phyloP scores from a whole-genome alignment of 768 basidiomycete species.

The Boletus huronensis region DNA sequence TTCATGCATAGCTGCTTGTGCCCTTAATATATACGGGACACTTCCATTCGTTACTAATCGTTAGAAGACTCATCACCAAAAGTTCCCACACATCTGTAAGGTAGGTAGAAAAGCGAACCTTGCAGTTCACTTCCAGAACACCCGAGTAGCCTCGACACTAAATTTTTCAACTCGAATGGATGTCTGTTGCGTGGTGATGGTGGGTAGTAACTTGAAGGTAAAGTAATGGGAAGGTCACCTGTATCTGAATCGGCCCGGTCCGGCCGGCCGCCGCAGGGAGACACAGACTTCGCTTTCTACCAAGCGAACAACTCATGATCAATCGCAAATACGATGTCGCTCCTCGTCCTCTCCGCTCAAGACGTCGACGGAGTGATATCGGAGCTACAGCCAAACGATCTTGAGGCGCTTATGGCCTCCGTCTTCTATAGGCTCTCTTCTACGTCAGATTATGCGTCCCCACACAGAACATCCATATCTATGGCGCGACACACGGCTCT shows the following conservation, averaged over 20 bases:
- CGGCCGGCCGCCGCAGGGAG: background rate
- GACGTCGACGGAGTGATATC: constrained; percentile 54
- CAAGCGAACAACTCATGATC: too few species aligned
- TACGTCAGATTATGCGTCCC: constrained; percentile 29
- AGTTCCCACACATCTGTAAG: too few species aligned
- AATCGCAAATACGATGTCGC: constrained; percentile 36
- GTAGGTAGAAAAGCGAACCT: too few species aligned
- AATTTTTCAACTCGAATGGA: background rate
- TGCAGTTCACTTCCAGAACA: too few species aligned
- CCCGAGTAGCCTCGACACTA: too few species aligned
- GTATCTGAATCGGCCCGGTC: background rate
- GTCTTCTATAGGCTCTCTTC: constrained; percentile 53
- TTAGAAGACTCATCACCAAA: too few species aligned
- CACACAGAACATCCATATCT: constrained; percentile 57
- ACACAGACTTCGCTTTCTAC: too few species aligned
- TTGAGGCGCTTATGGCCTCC: constrained; percentile 54
- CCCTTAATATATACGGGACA: too few species aligned
- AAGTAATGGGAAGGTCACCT: too few species aligned
- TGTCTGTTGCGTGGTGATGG: background rate
- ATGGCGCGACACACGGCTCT: constrained; percentile 57
- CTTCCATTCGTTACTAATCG: too few species aligned
- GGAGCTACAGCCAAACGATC: constrained; percentile 41
- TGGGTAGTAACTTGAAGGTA: too few species aligned
- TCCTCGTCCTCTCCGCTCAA: constrained; percentile 59
- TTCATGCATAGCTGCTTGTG: too few species aligned